These are phyloP conservation scores for Lithospermum erythrorhizon DNA, from an alignment of 257 asterid genomes.

Conservation along the genomic window DNA sequence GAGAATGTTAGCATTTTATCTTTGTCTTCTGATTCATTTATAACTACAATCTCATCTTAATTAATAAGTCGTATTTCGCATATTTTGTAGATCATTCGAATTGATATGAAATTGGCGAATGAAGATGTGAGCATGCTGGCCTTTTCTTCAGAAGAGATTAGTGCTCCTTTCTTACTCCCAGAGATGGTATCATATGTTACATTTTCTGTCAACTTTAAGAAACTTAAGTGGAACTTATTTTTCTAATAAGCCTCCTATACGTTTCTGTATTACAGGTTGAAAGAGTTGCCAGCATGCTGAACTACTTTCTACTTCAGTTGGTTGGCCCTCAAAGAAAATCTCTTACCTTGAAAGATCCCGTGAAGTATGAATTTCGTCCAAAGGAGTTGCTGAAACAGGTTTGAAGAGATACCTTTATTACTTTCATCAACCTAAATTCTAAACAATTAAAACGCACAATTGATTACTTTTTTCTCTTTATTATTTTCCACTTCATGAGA, in stretches of 20 bases:
- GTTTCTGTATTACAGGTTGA: constrained; percentile 54
- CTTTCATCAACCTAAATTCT: background rate
- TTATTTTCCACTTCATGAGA: background rate
- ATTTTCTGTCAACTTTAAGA: background rate
- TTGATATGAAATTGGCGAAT: constrained; percentile 94
- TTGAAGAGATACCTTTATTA: background rate
- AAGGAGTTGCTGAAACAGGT: constrained; percentile 87
- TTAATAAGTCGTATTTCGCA: constrained; percentile 11
- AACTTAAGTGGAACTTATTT: background rate
- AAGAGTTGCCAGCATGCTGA: constrained; percentile 98
- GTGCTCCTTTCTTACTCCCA: constrained; percentile 75
- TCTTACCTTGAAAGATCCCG: constrained; percentile 90
- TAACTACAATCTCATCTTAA: constrained; percentile 11
- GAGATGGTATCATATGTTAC: constrained; percentile 61
- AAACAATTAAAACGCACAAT: background rate
- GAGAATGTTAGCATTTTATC: constrained; percentile 63
- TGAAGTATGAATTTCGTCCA: constrained; percentile 93
- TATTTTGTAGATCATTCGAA: constrained; percentile 66
- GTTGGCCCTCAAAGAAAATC: constrained; percentile 98
- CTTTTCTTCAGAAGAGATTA: constrained; percentile 93
- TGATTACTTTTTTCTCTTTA: too few relatives aligned
- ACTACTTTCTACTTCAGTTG: constrained; percentile 81
- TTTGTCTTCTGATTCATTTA: constrained; percentile 4
- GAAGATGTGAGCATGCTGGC: constrained; percentile 93
- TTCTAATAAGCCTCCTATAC: background rate